Base-by-base conservation (phyloP, 371 early-diverging fungal genomes). In the Lichtheimia ramosa region DNA sequence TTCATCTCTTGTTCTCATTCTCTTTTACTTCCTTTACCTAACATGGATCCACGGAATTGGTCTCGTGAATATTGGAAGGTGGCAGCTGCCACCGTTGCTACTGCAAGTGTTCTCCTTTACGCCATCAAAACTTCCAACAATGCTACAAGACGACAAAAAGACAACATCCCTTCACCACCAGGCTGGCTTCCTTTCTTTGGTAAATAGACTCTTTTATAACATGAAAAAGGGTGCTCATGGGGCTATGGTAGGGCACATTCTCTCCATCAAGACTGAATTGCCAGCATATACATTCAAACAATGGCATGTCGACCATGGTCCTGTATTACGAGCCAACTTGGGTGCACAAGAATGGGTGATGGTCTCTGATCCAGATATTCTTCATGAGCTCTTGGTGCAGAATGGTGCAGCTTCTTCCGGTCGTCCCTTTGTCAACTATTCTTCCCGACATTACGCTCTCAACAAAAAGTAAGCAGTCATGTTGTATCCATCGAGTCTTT, bases 301-400 rank as follows among this genome's bases (percentile, higher is more conserved):
- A 5, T 55, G 56, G 56, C 56, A 55, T 25, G 7, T 23, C 0
- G 18, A 20, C n/a, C 25, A 15, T 24, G 56, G 55, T 13, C 63
- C 67, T 12, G 54, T 67, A 5, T 43, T 59, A 27, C 51, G 56
- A 24, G 25, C 56, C 20, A 16, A 56, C 23, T 55, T 67, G 63
- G 67, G 67, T n/a, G 63, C 55, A 20, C 63, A 59, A 21, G 24
- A 27, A 25, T 67, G 63, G 62, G 56, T 67, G 24, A 18, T 59
- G 14, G 51, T 62, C 23, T 24, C 43, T 7, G 67, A 67, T 53
- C 52, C 59, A 12, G 25, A 50, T 15, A 52, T 67, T 21, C 58
- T 63, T 7, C 63, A 67, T 27, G 54, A 58, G 10, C 25, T 67
- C 2, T 59, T 67, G 42, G 59, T 52, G 15, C 53, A 25, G 18